These are phyloP conservation scores for Cladosporium sp. DNA, from an alignment of 2,329 filamentous ascomycete genomes.

Conservation along the genomic window DNA sequence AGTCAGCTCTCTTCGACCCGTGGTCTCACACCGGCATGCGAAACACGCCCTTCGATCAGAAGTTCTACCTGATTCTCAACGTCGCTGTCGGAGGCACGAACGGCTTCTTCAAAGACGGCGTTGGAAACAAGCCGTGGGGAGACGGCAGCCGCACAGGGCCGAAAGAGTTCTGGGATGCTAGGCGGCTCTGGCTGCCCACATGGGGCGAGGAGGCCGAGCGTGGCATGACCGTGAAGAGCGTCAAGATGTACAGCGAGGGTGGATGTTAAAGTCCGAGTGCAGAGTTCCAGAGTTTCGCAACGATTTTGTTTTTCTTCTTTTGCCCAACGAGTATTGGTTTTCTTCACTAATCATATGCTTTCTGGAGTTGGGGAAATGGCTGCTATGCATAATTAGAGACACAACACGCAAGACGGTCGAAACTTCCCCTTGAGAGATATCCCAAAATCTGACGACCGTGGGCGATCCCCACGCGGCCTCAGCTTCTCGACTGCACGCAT, in stretches of 20 bases:
- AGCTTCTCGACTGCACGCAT: too few species aligned
- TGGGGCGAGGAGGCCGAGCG: slow-evolving; percentile 26
- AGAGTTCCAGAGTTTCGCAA: too few species aligned
- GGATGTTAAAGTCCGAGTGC: not conserved
- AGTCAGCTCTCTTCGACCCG: slow-evolving; percentile 22
- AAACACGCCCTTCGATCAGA: slow-evolving; percentile 27
- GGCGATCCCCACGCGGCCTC: too few species aligned
- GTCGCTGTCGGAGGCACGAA: slow-evolving; percentile 26
- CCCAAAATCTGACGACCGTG: too few species aligned
- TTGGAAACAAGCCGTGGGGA: slow-evolving; percentile 67
- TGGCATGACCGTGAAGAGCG: slow-evolving; percentile 21
- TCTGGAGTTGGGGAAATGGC: too few species aligned
- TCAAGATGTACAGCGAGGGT: slow-evolving; percentile 28
- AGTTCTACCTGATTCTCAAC: slow-evolving; percentile 29
- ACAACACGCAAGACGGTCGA: too few species aligned
- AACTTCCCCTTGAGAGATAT: too few species aligned
- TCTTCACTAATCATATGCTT: too few species aligned
- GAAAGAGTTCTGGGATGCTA: slow-evolving; percentile 64
- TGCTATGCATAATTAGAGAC: too few species aligned
- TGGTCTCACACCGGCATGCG: slow-evolving; percentile 22
- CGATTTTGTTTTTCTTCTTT: too few species aligned
- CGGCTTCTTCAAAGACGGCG: slow-evolving; percentile 70
- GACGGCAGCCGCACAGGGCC: slow-evolving; percentile 58
- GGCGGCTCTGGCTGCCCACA: slow-evolving; percentile 21
- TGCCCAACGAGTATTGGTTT: too few species aligned